Evolutionary conservation across 2,329 filamentous ascomycete genomes (phyloP), one percentile per base, ranked within the genome.

Genomic region (Phialophora macrospora): DNA sequence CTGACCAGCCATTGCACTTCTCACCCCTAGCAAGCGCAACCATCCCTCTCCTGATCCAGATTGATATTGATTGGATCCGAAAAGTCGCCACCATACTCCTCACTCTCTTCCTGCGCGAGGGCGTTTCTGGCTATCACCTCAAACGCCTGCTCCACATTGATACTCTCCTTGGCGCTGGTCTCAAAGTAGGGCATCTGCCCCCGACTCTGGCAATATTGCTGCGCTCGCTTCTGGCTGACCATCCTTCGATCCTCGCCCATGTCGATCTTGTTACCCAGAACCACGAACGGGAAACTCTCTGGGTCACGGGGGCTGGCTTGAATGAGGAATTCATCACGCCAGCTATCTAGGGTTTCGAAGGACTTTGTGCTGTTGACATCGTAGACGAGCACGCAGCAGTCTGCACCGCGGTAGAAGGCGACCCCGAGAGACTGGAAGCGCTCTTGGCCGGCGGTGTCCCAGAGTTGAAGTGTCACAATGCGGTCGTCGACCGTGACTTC

Each of bases 331-430:
- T 99, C 95, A 77, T 99, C 95, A 75, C 95, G 87, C 95, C 95
- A 99, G 81, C 93, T 97, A 78, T 99, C 95, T 66, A 99, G 87
- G 14, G 94, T 96, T 78, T 99, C 95, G 79, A 99, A 99, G 79
- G 93, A 97, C 87, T 99, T 99, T 68, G 93, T 91, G 79, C 97
- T 98, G 83, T 99, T 99, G 80, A 99, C 94, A 77, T 99, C 94
- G 83, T 95, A 98, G 60, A 98, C 94, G 62, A 99, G 84, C 66
- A 98, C 94, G 78, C 95, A 98, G 86, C 94, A 98, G 83, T 99
- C 94, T 72, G 95, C 94, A 70, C 94, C 94, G 70, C 94, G 88
- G 82, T 99, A 99, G 81, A 99, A 99, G 56, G 94, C 95, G 52
- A 99, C 94, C 61, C 95, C 94, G 73, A 99, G 84, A 44, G 93